These are phyloP conservation scores for Pythium rishiriense DNA, from an alignment of 352 stramenopile species.

Conservation along the genomic window DNA sequence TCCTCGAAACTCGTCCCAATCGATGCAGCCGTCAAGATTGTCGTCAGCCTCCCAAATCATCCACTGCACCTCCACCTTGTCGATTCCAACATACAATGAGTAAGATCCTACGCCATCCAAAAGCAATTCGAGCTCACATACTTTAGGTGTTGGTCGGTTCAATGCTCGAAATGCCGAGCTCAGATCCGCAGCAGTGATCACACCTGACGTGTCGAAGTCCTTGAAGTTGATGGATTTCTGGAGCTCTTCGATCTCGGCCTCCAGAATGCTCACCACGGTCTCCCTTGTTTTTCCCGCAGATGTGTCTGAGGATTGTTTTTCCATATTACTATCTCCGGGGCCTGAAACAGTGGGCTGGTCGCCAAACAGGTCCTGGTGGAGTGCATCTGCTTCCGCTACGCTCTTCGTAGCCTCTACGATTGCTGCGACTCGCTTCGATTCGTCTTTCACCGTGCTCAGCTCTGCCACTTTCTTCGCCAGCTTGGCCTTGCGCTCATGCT, in stretches of 20 bases:
- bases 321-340: background rate
- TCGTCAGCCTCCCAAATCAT: slow-evolving; percentile 98
- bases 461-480: slow-evolving; percentile 29
- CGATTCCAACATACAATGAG: background rate
- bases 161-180: slow-evolving; percentile 45
- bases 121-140: background rate
- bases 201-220: slow-evolving; percentile 36
- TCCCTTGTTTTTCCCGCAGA: background rate
- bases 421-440: background rate
- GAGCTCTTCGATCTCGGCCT: slow-evolving; percentile 48
- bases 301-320: background rate
- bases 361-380: background rate
- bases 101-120: background rate
- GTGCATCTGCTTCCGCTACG: background rate
- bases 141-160: slow-evolving; percentile 34
- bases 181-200: slow-evolving; percentile 48
- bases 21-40: slow-evolving; percentile 90
- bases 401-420: background rate
- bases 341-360: background rate
- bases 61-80: slow-evolving; percentile 89
- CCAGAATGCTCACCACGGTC: slow-evolving; percentile 20
- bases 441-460: slow-evolving; percentile 18
- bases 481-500: slow-evolving; percentile 57
- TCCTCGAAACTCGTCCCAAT: slow-evolving; percentile 92
- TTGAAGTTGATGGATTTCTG: slow-evolving; percentile 42